These are phyloP conservation scores for Diaporthe helianthi DNA, from an alignment of 2,329 filamentous ascomycete species.

Conservation along the genomic window DNA sequence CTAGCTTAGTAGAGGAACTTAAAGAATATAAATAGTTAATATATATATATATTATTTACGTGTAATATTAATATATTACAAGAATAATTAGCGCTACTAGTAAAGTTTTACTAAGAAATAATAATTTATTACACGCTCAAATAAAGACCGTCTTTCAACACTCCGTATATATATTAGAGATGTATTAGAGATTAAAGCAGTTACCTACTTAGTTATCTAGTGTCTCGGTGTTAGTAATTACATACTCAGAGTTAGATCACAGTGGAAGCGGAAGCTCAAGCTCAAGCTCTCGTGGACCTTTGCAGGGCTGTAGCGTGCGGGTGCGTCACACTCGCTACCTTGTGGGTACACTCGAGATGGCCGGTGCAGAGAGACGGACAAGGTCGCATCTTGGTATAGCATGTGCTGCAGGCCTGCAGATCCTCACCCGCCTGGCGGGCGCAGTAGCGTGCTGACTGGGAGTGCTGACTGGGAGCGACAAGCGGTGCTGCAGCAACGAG, in stretches of 20 bases:
- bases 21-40: too few relatives aligned
- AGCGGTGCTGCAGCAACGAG: constrained; percentile 23
- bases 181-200: too few relatives aligned
- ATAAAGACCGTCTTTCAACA: too few relatives aligned
- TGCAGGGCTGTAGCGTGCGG: constrained; percentile 6
- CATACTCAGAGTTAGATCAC: not conserved
- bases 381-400: not conserved
- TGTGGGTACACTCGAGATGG: not conserved
- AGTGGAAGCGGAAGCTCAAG: constrained; percentile 20
- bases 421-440: not conserved
- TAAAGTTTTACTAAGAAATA: too few relatives aligned
- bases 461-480: not conserved
- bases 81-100: too few relatives aligned
- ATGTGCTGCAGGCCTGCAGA: constrained; percentile 6
- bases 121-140: too few relatives aligned
- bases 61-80: too few relatives aligned
- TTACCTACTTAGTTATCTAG: too few relatives aligned
- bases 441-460: constrained; percentile 1
- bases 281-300: constrained; percentile 17
- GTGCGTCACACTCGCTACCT: constrained; percentile 15
- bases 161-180: too few relatives aligned
- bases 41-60: too few relatives aligned
- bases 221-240: not conserved
- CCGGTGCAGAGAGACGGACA: not conserved
- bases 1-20: too few relatives aligned